phyloP scores from a whole-genome alignment of 768 basidiomycete genomes.

The Lentinula sp. region DNA sequence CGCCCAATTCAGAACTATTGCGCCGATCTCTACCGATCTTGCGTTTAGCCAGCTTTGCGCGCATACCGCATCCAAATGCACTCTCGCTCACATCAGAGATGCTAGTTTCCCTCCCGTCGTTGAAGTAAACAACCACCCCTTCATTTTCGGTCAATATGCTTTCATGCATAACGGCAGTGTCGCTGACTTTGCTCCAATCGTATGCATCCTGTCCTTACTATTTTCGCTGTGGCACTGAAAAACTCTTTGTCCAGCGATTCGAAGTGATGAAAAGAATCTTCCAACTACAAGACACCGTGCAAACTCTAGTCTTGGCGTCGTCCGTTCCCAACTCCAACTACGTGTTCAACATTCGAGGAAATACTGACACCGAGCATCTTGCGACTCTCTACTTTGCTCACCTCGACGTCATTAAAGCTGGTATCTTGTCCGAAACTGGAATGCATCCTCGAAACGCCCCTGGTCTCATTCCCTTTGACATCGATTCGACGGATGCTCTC shows the following conservation, averaged over 20 bases:
- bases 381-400: not conserved
- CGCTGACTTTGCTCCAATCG: not conserved
- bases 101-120: slow-evolving; percentile 1
- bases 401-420: not conserved
- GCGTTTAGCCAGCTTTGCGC: not conserved
- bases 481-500: not conserved
- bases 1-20: not conserved
- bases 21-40: not conserved
- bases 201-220: not conserved
- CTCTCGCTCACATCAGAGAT: not conserved
- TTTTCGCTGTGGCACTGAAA: not conserved
- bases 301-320: not conserved
- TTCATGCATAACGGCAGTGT: not conserved
- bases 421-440: not conserved
- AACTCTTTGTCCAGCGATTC: not conserved
- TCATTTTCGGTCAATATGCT: not conserved
- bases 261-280: not conserved
- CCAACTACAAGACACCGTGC: not conserved
- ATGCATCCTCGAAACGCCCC: not conserved
- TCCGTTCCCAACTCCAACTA: not conserved
- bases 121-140: not conserved
- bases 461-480: not conserved
- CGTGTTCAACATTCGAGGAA: not conserved
- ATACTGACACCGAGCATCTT: not conserved
- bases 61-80: not conserved